These are phyloP conservation scores for Chaetoceros tenuissimus DNA, from an alignment of 108 stramenopile genomes.

Conservation along the genomic window DNA sequence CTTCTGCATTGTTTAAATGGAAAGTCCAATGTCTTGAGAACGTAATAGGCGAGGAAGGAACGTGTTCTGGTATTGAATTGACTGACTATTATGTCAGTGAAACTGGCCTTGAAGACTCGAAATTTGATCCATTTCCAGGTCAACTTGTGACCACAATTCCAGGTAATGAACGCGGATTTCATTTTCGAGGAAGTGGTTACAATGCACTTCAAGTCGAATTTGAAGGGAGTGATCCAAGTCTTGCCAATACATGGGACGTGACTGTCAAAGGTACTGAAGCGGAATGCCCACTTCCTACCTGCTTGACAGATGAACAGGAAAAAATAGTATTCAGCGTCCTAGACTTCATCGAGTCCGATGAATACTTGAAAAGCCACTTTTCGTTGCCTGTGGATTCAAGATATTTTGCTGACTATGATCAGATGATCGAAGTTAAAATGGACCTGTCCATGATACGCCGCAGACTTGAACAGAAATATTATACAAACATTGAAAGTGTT, in stretches of 20 bases:
- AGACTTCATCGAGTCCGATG: conserved; percentile 23
- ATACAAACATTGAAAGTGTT: conserved; percentile 55
- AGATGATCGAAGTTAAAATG: conserved; percentile 76
- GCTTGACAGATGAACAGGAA: conserved; percentile 35
- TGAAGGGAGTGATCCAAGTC: conserved; percentile 11
- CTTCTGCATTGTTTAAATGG: conserved; percentile 47
- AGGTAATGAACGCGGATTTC: conserved; percentile 21
- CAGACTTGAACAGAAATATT: conserved; percentile 52
- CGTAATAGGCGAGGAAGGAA: conserved; percentile 30
- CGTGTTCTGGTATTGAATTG: conserved; percentile 27
- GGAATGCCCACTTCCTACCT: conserved; percentile 26
- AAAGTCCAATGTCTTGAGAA: conserved; percentile 42
- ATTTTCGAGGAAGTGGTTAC: conserved; percentile 28
- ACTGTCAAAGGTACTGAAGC: conserved; percentile 8
- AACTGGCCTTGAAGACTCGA: conserved; percentile 14
- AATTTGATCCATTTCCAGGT: conserved; percentile 1
- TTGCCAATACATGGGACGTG: conserved; percentile 60
- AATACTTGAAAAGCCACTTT: conserved; percentile 32
- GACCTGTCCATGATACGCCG: conserved; percentile 34
- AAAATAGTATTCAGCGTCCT: conserved; percentile 27
- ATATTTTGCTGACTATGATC: conserved; percentile 54
- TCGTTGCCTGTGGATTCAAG: conserved; percentile 39
- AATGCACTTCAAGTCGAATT: conserved; percentile 21
- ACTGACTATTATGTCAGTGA: conserved; percentile 28
- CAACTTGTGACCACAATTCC: conserved; percentile 2